phyloP scores from a whole-genome alignment of 1,284 basidiomycete species.

The Leccinum griseonigrum region DNA sequence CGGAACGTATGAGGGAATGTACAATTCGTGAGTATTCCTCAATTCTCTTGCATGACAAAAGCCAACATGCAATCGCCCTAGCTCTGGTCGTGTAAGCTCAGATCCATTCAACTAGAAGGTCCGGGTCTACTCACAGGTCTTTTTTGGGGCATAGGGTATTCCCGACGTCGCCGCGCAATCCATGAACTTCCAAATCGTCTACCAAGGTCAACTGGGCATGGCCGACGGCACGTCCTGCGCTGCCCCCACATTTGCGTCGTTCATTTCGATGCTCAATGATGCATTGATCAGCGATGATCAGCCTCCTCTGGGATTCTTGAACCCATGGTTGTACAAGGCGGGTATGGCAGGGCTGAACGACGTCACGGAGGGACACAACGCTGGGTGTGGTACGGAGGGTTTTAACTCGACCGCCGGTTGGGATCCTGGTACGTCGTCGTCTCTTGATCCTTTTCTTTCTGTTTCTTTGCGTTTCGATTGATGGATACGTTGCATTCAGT shows the following conservation, averaged over 20 bases:
- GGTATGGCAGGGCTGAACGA: conserved; percentile 45
- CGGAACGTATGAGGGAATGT: conserved; percentile 55
- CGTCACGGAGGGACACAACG: conserved; percentile 51
- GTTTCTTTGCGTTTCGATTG: not conserved
- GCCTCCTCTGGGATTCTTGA: conserved; percentile 55
- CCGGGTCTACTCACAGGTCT: conserved; percentile 23
- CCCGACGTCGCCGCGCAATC: conserved; percentile 64
- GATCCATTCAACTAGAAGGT: conserved; percentile 21
- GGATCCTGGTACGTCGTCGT: conserved; percentile 37
- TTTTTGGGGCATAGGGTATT: conserved; percentile 35
- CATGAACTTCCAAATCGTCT: conserved; percentile 9
- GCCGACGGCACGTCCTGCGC: conserved; percentile 51
- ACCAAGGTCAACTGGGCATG: conserved; percentile 10
- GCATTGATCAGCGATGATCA: conserved; percentile 45
- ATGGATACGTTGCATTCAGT: conserved; percentile 24
- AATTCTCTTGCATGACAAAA: not conserved
- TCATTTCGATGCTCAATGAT: conserved; percentile 64
- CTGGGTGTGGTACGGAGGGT: conserved; percentile 55
- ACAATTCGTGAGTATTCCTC: conserved; percentile 45
- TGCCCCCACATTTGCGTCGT: conserved; percentile 19
- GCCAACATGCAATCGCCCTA: conserved; percentile 4
- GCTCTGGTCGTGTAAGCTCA: conserved; percentile 36
- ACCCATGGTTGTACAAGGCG: conserved; percentile 51
- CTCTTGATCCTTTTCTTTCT: not conserved
- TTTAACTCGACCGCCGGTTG: conserved; percentile 47